phyloP scores from a whole-genome alignment of 2,329 filamentous ascomycete genomes.

The Zarea fungicola region DNA sequence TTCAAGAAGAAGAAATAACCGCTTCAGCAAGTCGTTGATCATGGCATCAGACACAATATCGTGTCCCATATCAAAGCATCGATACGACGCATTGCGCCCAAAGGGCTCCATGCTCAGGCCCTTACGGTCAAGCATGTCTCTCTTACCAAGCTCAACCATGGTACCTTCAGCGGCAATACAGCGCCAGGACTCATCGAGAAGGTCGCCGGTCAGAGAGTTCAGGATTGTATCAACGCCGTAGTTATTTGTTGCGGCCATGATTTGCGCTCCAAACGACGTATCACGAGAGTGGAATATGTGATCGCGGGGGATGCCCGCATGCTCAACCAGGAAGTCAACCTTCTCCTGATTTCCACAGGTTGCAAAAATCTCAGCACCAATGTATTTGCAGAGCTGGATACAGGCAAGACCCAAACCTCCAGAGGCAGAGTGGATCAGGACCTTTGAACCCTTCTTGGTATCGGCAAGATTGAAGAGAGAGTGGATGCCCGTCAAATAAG shows the following conservation, averaged over 20 bases:
- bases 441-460: conserved; percentile 26
- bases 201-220: conserved; percentile 28
- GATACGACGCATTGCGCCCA: conserved; percentile 29
- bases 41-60: no score
- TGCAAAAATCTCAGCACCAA: conserved; percentile 24
- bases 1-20: conserved; percentile 18
- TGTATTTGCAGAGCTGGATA: conserved; percentile 22
- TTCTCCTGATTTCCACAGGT: conserved; percentile 27
- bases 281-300: conserved; percentile 28
- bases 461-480: conserved; percentile 18
- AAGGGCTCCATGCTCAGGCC: conserved; percentile 30
- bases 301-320: conserved; percentile 22
- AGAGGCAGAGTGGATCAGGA: conserved; percentile 30
- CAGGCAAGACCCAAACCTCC: conserved; percentile 28
- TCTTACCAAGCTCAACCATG: conserved; percentile 27
- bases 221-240: conserved; percentile 31
- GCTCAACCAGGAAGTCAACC: conserved; percentile 21
- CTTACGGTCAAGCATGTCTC: conserved; percentile 25
- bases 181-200: conserved; percentile 27
- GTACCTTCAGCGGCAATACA: conserved; percentile 32
- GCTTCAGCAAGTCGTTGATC: conserved; percentile 14
- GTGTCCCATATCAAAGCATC: no score
- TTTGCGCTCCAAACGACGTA: conserved; percentile 22
- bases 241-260: conserved; percentile 23
- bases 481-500: conserved; percentile 25